Evolutionary conservation across 2,329 filamentous ascomycete species (phyloP), one percentile per base, ranked within the genome.

Genomic region (Aspergillus intermedius): DNA sequence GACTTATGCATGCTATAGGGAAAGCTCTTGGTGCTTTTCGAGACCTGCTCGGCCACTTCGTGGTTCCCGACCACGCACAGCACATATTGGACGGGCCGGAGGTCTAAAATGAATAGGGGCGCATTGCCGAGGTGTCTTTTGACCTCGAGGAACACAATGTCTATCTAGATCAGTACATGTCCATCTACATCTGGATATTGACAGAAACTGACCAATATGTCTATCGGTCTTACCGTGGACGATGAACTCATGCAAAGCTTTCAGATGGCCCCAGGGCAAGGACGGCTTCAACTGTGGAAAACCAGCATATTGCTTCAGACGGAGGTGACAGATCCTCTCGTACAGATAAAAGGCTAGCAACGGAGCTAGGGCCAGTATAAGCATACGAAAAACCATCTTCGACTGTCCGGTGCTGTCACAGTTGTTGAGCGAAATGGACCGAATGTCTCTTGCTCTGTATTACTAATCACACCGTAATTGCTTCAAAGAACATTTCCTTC

Each of bases 1-100:
- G 53, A 53, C 22, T 59, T 59, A 1, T 45, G 9, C 12, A 51
- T 15, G 17, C 57, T 54, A n/a, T 54, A 58, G 6, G 42, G 54
- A 39, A 59, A 57, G 4, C 10, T n/a, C 35, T 42, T 55, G 1
- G 57, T 48, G 15, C 21, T 45, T 21, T 46, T 42, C 3, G 50
- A 50, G 9, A 54, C 15, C 19, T 58, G 54, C 40, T 59, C 56
- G 2, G 56, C 56, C 9, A 59, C 35, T 19, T 56, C 51, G 48
- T 58, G 55, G 39, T 21, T 44, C 23, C 49, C 52, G 13, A 58
- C 35, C 1, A 58, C 42, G 13, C 45, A 49, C 13, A 58, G 17
- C 1, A 43, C 22, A 22, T 30, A 21, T 4, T 45, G 21, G 4
- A 51, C 15, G 10, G 55, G 55, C 3, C 55, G 50, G 12, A 56